These are phyloP conservation scores for Cyclocybe cylindracea DNA, from an alignment of 768 basidiomycete species.

Conservation along the genomic window DNA sequence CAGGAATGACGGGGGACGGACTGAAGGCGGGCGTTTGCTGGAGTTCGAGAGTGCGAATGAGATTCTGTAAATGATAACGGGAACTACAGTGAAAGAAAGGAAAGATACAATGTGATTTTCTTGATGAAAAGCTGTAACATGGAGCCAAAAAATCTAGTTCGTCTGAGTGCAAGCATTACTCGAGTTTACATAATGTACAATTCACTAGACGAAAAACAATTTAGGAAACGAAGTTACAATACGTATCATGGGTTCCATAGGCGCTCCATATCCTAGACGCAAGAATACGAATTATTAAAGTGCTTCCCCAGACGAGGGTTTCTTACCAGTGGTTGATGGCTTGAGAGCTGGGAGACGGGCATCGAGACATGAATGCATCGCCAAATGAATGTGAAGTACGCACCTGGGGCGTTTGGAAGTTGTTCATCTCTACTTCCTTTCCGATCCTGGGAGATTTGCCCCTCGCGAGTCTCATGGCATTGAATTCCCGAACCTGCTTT, in stretches of 20 bases:
- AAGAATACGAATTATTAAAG: not conserved
- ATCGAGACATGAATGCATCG: not conserved
- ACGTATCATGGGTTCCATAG: not conserved
- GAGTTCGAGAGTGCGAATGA: too few species aligned
- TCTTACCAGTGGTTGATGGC: not conserved
- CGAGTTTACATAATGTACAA: too few species aligned
- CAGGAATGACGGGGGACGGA: too few species aligned
- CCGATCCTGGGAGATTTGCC: not conserved
- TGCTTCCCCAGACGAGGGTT: not conserved
- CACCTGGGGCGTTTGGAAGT: slow-evolving; percentile 6
- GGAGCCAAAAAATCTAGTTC: too few species aligned
- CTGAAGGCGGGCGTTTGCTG: too few species aligned
- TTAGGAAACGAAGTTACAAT: too few species aligned
- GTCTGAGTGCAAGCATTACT: too few species aligned
- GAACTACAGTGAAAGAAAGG: too few species aligned
- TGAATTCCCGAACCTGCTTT: not conserved
- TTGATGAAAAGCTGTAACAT: too few species aligned
- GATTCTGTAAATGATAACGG: too few species aligned
- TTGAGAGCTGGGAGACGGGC: not conserved
- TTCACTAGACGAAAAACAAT: too few species aligned
- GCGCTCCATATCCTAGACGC: not conserved
- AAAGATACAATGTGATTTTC: too few species aligned
- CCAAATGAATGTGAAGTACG: not conserved
- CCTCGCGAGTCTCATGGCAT: not conserved
- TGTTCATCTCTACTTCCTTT: slow-evolving; percentile 3